These are phyloP conservation scores for Boletus pseudopeckii DNA, from an alignment of 768 basidiomycete species.

Conservation along the genomic window DNA sequence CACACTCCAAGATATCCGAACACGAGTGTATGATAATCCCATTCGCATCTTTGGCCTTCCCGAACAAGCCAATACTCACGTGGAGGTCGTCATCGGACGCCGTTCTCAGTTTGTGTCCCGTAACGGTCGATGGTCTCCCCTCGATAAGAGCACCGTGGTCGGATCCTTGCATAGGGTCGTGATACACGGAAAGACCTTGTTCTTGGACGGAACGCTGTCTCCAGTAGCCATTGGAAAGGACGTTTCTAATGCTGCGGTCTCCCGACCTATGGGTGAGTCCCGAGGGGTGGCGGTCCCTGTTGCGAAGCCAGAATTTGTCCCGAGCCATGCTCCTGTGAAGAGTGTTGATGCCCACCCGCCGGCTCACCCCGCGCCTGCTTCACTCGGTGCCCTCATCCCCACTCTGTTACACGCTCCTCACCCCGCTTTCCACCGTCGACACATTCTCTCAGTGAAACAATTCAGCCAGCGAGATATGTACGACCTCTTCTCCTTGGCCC, in stretches of 20 bases:
- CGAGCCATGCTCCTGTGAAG: conserved; percentile 34
- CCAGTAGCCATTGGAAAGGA: conserved; percentile 62
- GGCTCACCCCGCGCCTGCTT: conserved; percentile 3
- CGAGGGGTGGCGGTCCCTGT: conserved; percentile 19
- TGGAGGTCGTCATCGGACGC: conserved; percentile 90
- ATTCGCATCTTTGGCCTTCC: conserved; percentile 87
- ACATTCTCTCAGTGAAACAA: conserved; percentile 93
- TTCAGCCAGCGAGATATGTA: conserved; percentile 87
- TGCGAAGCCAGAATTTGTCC: conserved; percentile 27
- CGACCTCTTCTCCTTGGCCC: conserved; percentile 89
- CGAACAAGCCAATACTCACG: conserved; percentile 80
- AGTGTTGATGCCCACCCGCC: conserved; percentile 23
- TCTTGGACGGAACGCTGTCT: conserved; percentile 79
- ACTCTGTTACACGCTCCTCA: conserved; percentile 43
- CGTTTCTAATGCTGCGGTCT: conserved; percentile 59
- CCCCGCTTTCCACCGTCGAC: conserved; percentile 87
- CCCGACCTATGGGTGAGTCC: conserved; percentile 36
- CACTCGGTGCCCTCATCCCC: conserved; percentile 16
- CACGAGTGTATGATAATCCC: conserved; percentile 90
- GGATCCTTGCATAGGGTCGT: conserved; percentile 90
- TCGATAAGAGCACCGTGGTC: conserved; percentile 56
- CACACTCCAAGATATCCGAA: conserved; percentile 76
- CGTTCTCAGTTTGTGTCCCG: conserved; percentile 52
- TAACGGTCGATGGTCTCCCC: conserved; percentile 74
- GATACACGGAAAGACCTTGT: conserved; percentile 83